Evolutionary conservation across 257 asterid species (phyloP).

Genomic region (Solanum pimpinellifolium): DNA sequence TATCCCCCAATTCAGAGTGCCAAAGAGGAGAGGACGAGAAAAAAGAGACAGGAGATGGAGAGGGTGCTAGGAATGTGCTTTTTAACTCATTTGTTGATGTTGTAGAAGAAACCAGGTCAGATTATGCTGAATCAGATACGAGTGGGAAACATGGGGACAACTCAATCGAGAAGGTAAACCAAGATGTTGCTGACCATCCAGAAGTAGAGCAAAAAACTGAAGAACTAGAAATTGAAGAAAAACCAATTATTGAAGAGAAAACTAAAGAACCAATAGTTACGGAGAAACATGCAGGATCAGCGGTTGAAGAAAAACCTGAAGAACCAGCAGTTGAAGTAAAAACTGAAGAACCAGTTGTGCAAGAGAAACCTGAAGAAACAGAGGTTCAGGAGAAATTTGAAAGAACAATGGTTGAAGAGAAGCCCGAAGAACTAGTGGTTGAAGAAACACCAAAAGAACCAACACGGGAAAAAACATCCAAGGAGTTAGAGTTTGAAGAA

Average conservation of each 20-base stretch:
- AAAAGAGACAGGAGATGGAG: not conserved
- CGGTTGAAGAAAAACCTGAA: not conserved
- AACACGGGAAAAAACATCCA: not conserved
- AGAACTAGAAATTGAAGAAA: not conserved
- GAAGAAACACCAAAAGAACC: not conserved
- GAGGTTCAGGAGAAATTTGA: not conserved
- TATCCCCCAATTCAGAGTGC: not conserved
- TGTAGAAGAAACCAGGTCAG: not conserved
- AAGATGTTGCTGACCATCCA: not conserved
- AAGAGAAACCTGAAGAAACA: not conserved
- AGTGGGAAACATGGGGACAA: not conserved
- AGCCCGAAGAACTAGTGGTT: not conserved
- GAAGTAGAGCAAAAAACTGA: not conserved
- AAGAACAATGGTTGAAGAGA: not conserved
- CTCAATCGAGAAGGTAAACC: not conserved
- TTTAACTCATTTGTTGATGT: not conserved
- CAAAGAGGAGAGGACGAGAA: not conserved
- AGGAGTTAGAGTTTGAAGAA: not conserved
- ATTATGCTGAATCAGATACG: not conserved
- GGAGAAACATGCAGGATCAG: not conserved
- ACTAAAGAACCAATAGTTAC: not conserved
- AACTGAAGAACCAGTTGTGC: not conserved
- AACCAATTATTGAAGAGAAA: not conserved
- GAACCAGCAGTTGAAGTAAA: not conserved
- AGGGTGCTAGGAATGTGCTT: not conserved